These are phyloP conservation scores for Pichia manshurica DNA, from an alignment of 805 yeast genomes.

Conservation along the genomic window DNA sequence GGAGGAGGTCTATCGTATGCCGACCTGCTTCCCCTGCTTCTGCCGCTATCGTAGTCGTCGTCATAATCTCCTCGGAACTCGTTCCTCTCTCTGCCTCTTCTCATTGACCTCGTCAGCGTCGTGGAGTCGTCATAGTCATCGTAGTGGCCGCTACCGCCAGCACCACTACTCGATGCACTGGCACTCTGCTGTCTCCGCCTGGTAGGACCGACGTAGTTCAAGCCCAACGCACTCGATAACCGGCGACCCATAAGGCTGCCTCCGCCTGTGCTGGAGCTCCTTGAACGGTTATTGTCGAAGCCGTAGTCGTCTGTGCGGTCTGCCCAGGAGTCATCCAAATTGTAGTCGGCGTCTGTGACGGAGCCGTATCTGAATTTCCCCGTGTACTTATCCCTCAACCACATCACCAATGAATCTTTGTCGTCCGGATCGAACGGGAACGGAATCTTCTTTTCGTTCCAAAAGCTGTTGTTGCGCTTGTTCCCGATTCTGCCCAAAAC, in stretches of 20 bases:
- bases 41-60: constrained; percentile 7
- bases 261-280: constrained; percentile 9
- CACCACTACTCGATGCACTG: background rate
- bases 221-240: constrained; percentile 4
- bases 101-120: constrained; percentile 16
- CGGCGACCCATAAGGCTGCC: background rate
- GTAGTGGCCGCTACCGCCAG: background rate
- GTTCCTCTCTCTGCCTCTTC: constrained; percentile 13
- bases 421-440: constrained; percentile 76
- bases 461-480: constrained; percentile 47
- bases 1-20: background rate
- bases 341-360: constrained; percentile 33
- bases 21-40: background rate
- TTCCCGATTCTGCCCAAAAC: constrained; percentile 48
- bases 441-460: constrained; percentile 66
- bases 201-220: background rate
- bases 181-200: constrained; percentile 2
- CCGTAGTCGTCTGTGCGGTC: constrained; percentile 16
- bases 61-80: constrained; percentile 3
- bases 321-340: constrained; percentile 21
- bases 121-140: background rate
- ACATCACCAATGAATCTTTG: constrained; percentile 49
- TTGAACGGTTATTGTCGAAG: constrained; percentile 7
- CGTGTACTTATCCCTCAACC: constrained; percentile 60
- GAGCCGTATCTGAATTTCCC: constrained; percentile 50